Evolutionary conservation across 106 monocot species (phyloP), one percentile per base, ranked within the genome.

Genomic region (Dendrobium officinale): DNA sequence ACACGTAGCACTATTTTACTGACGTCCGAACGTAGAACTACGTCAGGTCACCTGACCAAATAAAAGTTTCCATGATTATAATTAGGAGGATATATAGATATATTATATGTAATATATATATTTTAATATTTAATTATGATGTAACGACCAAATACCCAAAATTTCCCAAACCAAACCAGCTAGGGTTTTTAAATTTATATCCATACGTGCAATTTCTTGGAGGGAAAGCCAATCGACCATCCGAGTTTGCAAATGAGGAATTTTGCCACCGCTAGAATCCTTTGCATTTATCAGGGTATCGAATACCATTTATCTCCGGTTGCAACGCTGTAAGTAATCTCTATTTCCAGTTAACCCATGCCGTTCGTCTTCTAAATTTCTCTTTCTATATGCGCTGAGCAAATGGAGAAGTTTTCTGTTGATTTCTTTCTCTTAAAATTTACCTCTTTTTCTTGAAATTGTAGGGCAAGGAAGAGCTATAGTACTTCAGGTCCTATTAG

Each of bases 401-500:
- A 37, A 37, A 37, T 37, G 59, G 22, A 5, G 37, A 10, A 70
- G 24, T 33, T 24, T 43, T 79, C 41, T 3, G 42, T 22, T 3
- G 7, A 19, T 61, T 17, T 61, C 17, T 79, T 79, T 66, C 43
- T 22, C n/a, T 43, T 79, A 43, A 19, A 79, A 11, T 67, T 47
- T 67, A 10, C 5, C 44, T 9, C 37, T 79, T 22, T 17, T 79
- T 8, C 41, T 64, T 79, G 72, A 27, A 42, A 54, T 19, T 73
- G 51, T 75, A 81, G 81, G 58, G 75, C 75, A 58, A 81, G 43
- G 24, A 81, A 75, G 31, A 42, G 75, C 11, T 75, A 42, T 58
- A 24, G n/a, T 6, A 59, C 81, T 19, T 81, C 75, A 5, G 81
- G 42, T 6, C 81, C 81, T 41, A 75, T 81, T 24, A 74, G 75